Evolutionary conservation across 345 rosid species (phyloP).

Genomic region (Gossypium anomalum): DNA sequence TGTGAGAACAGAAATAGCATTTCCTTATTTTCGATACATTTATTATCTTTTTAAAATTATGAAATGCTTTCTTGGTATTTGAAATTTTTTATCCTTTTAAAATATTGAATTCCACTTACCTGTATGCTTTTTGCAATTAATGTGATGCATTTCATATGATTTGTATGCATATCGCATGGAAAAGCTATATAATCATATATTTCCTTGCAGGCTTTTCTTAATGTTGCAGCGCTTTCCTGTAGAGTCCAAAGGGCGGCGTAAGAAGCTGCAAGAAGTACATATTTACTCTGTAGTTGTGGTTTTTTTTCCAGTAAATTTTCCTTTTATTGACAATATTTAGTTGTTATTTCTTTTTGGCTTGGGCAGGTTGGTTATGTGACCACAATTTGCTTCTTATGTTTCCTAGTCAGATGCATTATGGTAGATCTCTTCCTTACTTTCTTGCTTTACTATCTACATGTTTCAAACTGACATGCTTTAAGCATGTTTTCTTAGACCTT

Average conservation of each 20-base stretch:
- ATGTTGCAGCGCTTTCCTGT: conserved; percentile 95
- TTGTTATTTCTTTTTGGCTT: conserved; percentile 20
- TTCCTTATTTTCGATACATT: neutral
- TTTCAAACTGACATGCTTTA: neutral
- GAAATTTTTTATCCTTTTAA: neutral
- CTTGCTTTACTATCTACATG: neutral
- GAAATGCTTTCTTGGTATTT: neutral
- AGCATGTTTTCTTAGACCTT: neutral
- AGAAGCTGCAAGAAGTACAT: conserved; percentile 85
- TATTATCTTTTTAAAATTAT: too few species aligned
- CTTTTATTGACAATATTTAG: neutral
- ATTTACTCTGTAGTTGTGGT: conserved; percentile 13
- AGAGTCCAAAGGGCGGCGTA: conserved; percentile 87
- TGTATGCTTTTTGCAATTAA: neutral
- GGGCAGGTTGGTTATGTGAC: conserved; percentile 93
- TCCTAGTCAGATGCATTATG: conserved; percentile 84
- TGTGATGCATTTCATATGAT: neutral
- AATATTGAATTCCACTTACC: neutral
- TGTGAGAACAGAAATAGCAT: neutral
- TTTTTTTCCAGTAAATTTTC: neutral
- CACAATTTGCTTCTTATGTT: conserved; percentile 83
- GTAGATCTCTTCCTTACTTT: conserved; percentile 34
- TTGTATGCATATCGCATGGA: neutral
- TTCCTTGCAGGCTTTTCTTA: conserved; percentile 68
- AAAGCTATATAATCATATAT: neutral